Conservation (phyloP, 176 grass and related monocot species). For the Secale cereale region DNA sequence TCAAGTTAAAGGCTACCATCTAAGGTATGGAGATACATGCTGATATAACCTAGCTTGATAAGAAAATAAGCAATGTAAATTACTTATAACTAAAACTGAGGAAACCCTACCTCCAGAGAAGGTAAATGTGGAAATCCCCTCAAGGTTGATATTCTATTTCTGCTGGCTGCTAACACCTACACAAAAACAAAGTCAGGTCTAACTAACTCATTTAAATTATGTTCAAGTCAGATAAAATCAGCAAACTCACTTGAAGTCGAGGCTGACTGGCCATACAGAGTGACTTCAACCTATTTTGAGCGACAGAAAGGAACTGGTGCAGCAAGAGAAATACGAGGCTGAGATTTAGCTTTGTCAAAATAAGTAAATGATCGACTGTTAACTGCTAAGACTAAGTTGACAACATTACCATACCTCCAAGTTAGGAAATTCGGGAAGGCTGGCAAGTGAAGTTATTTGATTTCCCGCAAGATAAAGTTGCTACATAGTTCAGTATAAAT, state of each 20-base stretch:
- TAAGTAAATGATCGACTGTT: slow-evolving; percentile 21
- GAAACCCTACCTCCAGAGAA: slow-evolving; percentile 67
- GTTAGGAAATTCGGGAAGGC: slow-evolving; percentile 83
- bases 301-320: slow-evolving; percentile 88
- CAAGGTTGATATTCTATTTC: slow-evolving; percentile 96
- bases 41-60: slow-evolving; percentile 10
- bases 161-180: slow-evolving; percentile 88
- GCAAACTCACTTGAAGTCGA: slow-evolving; percentile 73
- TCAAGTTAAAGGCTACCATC: neutral
- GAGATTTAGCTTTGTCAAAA: slow-evolving; percentile 17
- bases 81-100: neutral
- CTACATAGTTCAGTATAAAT: slow-evolving; percentile 48
- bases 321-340: slow-evolving; percentile 36
- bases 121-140: slow-evolving; percentile 91
- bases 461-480: slow-evolving; percentile 99
- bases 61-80: neutral
- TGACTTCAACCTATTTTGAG: slow-evolving; percentile 90
- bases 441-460: slow-evolving; percentile 92
- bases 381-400: slow-evolving; percentile 25
- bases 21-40: neutral
- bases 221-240: slow-evolving; percentile 14
- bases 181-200: slow-evolving; percentile 14
- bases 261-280: slow-evolving; percentile 83
- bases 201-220: neutral
- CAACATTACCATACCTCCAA: slow-evolving; percentile 74